Evolutionary conservation across 1,284 basidiomycete genomes (phyloP).

Genomic region (Ceratobasidium sp.): DNA sequence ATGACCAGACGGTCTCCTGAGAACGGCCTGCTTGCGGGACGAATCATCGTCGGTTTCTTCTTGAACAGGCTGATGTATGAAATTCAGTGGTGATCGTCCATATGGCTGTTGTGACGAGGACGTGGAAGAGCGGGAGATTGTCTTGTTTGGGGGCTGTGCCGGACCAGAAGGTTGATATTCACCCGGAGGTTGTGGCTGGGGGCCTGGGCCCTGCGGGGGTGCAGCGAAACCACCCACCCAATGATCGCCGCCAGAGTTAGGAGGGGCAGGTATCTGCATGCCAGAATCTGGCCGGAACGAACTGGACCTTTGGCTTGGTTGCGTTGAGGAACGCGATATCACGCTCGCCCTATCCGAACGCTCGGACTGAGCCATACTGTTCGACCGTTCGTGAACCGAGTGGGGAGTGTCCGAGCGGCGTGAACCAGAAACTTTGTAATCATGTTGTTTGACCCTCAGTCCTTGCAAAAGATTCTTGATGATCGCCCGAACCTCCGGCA

Average conservation of each 20-base stretch:
- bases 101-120: constrained; percentile 26
- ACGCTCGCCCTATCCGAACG: constrained; percentile 35
- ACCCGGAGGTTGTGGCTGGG: neutral
- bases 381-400: constrained; percentile 5
- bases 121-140: constrained; percentile 27
- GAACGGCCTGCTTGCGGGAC: constrained; percentile 15
- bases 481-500: constrained; percentile 91
- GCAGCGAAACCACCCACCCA: constrained; percentile 35
- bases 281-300: constrained; percentile 21
- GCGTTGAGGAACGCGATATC: constrained; percentile 17
- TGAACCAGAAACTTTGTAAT: constrained; percentile 59
- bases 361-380: constrained; percentile 30
- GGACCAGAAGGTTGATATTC: constrained; percentile 34
- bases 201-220: constrained; percentile 12
- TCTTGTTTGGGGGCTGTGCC: constrained; percentile 28
- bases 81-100: constrained; percentile 16
- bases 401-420: constrained; percentile 23
- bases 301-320: constrained; percentile 19
- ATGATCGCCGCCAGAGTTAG: neutral
- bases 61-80: constrained; percentile 33
- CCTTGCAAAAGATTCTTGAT: constrained; percentile 94
- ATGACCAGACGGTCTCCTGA: constrained; percentile 24
- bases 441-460: constrained; percentile 88
- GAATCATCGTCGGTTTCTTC: constrained; percentile 39
- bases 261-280: constrained; percentile 22